Evolutionary conservation across 495 filamentous ascomycete species (phyloP), one percentile per base, ranked within the genome.

Genomic region (Glarea lozoyensis): DNA sequence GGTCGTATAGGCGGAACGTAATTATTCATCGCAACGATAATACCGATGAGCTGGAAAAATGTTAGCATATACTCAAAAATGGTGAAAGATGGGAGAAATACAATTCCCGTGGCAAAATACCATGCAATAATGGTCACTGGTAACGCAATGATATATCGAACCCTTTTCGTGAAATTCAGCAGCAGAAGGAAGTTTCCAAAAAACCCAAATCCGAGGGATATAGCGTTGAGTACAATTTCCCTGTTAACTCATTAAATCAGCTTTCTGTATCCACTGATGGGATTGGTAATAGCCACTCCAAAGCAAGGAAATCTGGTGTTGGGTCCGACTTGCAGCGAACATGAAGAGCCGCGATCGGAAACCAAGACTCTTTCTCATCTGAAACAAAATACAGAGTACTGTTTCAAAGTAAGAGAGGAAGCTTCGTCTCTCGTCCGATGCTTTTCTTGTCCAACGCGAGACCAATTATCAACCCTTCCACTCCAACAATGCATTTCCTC

Each of bases 71-170:
- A 42, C 9, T 20, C 12, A n/a, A 16, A 9, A 21, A 5, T 7
- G 21, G 43, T 25, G 13, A 29, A 36, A 36, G 24, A 17, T 4
- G 22, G 45, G 43, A 23, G 17, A 37, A 16, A 20, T 60, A 84
- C 79, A 45, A 87, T 74, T 3, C 63, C 68, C 1, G 78, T 77
- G 0, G 84, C 73, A 32, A 82, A 47, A 51, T 80, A 73, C 84
- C 84, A 88, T 22, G 73, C 55, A 20, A 82, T 59, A 22, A 86
- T 86, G 0, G 81, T 79, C 20, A 75, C 58, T 0, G 84, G 83
- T 19, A 88, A 54, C 3, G 84, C 81, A 36, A 88, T 63, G 39
- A 85, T 84, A 60, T 90, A 92, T 15, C 84, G 71, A 16, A 89
- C 69, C 2, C 74, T 67, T 30, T 72, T 67, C 0, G 82, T 88